These are phyloP conservation scores for Elsinoe necatrix DNA, from an alignment of 2,329 filamentous ascomycete genomes.

Conservation along the genomic window DNA sequence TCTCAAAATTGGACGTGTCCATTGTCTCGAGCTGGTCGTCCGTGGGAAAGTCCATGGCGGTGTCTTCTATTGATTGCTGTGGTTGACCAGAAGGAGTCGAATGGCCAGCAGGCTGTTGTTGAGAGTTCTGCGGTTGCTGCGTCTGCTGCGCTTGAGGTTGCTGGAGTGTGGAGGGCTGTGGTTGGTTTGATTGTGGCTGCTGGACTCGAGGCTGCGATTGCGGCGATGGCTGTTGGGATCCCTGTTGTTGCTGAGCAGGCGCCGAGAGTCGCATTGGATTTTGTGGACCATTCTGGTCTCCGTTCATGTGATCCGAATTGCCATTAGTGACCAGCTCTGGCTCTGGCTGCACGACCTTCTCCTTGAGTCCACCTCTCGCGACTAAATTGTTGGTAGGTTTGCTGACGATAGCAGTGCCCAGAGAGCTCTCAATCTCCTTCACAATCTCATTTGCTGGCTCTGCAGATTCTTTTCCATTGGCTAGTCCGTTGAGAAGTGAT, in stretches of 20 bases:
- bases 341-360: constrained; percentile 20
- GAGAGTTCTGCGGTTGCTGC: constrained; percentile 4
- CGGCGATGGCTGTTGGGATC: not conserved
- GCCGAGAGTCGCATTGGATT: not conserved
- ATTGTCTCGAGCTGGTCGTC: constrained; percentile 18
- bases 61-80: constrained; percentile 14
- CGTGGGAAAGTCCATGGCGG: constrained; percentile 14
- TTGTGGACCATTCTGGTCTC: constrained; percentile 44
- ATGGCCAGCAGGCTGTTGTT: not conserved
- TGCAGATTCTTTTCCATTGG: constrained; percentile 29
- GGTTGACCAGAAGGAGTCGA: not conserved
- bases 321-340: constrained; percentile 42
- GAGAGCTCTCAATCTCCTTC: constrained; percentile 60
- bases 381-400: constrained; percentile 26
- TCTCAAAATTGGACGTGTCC: constrained; percentile 18
- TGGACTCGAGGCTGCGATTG: not conserved
- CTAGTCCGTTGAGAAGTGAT: constrained; percentile 50
- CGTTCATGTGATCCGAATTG: constrained; percentile 61
- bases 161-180: not conserved
- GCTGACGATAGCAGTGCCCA: constrained; percentile 54
- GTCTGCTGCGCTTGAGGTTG: not conserved
- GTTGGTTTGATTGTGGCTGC: not conserved
- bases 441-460: constrained; percentile 65
- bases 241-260: not conserved
- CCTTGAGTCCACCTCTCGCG: constrained; percentile 30